Evolutionary conservation across 176 grass and related monocot genomes (phyloP).

Genomic region (Lolium rigidum): DNA sequence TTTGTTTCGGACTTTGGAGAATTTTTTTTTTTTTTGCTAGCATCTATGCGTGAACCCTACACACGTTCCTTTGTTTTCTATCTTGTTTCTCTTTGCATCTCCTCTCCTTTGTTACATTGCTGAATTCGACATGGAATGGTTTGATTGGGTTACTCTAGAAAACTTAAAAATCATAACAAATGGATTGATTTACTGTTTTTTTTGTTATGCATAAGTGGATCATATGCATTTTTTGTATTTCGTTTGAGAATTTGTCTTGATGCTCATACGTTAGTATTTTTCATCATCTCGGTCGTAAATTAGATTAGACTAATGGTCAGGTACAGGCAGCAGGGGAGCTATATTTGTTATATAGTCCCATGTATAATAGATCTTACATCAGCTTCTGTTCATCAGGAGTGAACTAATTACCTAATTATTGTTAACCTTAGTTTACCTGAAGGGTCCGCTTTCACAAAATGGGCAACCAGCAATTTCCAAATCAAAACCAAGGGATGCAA

Average conservation of each 20-base stretch:
- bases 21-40: not conserved
- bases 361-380: not conserved
- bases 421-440: not conserved
- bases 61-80: not conserved
- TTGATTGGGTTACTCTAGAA: not conserved
- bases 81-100: too few species aligned
- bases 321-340: not conserved
- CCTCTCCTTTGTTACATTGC: not conserved
- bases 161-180: not conserved
- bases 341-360: not conserved
- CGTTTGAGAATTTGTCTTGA: not conserved
- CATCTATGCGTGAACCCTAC: not conserved
- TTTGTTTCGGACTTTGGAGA: not conserved
- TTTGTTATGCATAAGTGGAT: not conserved
- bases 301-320: not conserved
- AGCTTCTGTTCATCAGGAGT: not conserved
- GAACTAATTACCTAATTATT: not conserved
- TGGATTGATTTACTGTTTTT: not conserved
- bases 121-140: not conserved
- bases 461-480: conserved; percentile 46
- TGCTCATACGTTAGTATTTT: not conserved
- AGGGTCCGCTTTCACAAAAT: conserved; percentile 55
- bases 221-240: not conserved
- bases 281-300: not conserved
- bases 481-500: conserved; percentile 66